Percentiles rank a stretch among this genome's conserved stretches.
Conservation (phyloP, 2,329 filamentous ascomycete species). For the Alternaria burnsii region DNA sequence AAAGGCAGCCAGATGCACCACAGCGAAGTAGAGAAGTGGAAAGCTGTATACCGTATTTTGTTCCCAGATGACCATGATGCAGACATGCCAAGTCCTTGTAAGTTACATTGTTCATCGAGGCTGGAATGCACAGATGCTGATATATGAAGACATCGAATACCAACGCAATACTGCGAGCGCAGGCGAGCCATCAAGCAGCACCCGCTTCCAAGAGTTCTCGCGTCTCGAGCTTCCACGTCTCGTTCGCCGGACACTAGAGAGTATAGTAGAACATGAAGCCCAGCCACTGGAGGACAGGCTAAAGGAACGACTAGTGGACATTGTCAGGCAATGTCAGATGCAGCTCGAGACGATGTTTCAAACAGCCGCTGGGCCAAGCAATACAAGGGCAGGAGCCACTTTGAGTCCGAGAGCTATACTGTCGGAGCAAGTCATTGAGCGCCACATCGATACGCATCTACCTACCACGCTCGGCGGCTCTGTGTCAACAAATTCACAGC, state of each 20-base stretch:
- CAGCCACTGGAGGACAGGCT: slow-evolving; percentile 37
- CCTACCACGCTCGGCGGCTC: background rate
- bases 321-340: slow-evolving; percentile 33
- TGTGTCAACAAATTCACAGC: background rate
- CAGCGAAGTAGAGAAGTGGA: slow-evolving; percentile 40
- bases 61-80: slow-evolving; percentile 34
- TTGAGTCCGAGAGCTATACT: background rate
- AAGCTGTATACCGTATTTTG: slow-evolving; percentile 33
- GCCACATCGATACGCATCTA: background rate
- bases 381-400: background rate
- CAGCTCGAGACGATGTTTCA: slow-evolving; percentile 32
- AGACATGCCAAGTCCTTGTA: slow-evolving; percentile 36
- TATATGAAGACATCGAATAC: background rate
- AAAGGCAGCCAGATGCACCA: slow-evolving; percentile 27
- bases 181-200: slow-evolving; percentile 25
- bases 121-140: background rate
- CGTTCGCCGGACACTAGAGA: slow-evolving; percentile 36
- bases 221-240: slow-evolving; percentile 36
- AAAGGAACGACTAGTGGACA: slow-evolving; percentile 37
- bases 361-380: background rate
- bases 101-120: background rate
- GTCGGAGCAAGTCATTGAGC: background rate
- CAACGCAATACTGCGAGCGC: background rate
- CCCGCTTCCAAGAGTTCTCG: slow-evolving; percentile 36
- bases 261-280: slow-evolving; percentile 35